These are phyloP conservation scores for Phyllostachys edulis DNA, from an alignment of 176 grass and related monocot species.

Conservation along the genomic window DNA sequence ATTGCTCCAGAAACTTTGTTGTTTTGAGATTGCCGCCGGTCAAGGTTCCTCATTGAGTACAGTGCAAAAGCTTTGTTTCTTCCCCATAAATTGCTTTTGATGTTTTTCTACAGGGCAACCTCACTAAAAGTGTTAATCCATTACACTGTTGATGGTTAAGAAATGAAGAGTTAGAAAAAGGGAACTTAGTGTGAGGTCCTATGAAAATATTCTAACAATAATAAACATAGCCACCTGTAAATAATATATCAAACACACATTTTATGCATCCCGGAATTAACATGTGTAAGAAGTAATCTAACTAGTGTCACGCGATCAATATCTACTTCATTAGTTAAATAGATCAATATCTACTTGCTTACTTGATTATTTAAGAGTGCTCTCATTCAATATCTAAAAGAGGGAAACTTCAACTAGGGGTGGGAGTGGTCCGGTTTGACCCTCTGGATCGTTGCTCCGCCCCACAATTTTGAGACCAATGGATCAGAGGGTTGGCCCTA, in stretches of 20 bases:
- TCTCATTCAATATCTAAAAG: no score
- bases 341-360: no score
- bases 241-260: constrained; percentile 1
- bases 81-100: constrained; percentile 40
- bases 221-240: constrained; percentile 12
- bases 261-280: constrained; percentile 22
- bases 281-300: constrained; percentile 19
- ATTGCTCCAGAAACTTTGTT: constrained; percentile 45
- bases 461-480: no score
- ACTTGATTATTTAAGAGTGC: no score
- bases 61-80: constrained; percentile 25
- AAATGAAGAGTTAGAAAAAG: constrained; percentile 24
- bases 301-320: not conserved
- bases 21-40: constrained; percentile 36
- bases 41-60: constrained; percentile 38
- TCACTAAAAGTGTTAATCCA: constrained; percentile 29
- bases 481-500: no score
- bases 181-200: constrained; percentile 1
- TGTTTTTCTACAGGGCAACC: not conserved
- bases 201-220: constrained; percentile 15
- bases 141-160: constrained; percentile 30
- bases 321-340: no score
- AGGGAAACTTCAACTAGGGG: no score
- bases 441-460: no score
- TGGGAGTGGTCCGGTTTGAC: no score